Evolutionary conservation across 2,329 filamentous ascomycete species (phyloP), one percentile per base, ranked within the genome.

Genomic region (Cladosporium sp.): DNA sequence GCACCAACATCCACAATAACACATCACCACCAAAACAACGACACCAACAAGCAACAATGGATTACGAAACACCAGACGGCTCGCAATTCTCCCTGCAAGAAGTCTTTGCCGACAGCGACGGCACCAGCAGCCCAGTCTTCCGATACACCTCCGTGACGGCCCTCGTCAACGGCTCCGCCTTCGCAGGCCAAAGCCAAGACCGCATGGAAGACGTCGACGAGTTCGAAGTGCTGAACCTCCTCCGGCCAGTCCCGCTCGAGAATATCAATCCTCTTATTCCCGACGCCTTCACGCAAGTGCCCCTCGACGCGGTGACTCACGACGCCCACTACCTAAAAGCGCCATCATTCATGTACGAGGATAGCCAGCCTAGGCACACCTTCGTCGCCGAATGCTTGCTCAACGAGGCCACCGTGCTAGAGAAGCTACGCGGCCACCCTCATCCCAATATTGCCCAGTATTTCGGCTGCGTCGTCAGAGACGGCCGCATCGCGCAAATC

Each of bases 381-480:
- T 74, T 75, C 58, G 66, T 76, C n/a, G 73, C 75, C 2, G 71
- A 73, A 38, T 68, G 73, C 52, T 59, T 77, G 21, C 58, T 72
- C 36, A 67, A 68, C 55, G 75, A 77, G 67, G 73, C 72, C 1
- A 59, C 61, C 34, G 66, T 73, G 1, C 69, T 75, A 4, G 73
- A 77, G 64, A 61, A 64, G 21, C 59, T 77, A 12, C 59, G 66
- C 52, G 61, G 68, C 63, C 67, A 74, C 52, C 72, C 68, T n/a
- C 74, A 77, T 69, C 71, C 71, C 4, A 75, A 72, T 41, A 65
- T 77, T 38, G 69, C 72, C 30, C 66, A n/a, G 30, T 77, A 75
- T 65, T 68, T 72, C 58, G 75, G 75, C 12, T 76, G 72, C 38
- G 72, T 73, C 3, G 59, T 74, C 12, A 70, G 72, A 52, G 70